Evolutionary conservation across 768 basidiomycete species (phyloP), one percentile per base, ranked within the genome.

Genomic region (Psilocybe tampanensis): DNA sequence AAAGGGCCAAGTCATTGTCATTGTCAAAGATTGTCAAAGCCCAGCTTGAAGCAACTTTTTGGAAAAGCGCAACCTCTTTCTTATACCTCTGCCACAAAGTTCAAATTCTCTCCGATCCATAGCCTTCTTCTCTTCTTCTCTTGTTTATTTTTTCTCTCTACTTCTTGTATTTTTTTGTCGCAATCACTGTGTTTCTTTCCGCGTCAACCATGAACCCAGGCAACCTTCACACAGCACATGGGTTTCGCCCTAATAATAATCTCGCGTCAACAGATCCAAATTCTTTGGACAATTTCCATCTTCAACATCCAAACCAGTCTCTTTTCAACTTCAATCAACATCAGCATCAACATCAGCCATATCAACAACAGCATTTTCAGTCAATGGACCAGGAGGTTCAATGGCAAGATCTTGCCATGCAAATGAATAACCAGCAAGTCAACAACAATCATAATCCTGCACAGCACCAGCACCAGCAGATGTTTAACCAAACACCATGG

Each of bases 231-330:
- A 58, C 55, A 48, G 66, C 69, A 65, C 71, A 74, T 52, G 72
- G 70, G 36, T 75, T 62, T 58, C 66, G 64, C 52, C 60, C 66
- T 26, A 68, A 65, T 55, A 69, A 65, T 55, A 69, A 64, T 61
- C 44, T 61, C 60, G 64, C 74, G 59, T 74, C 74, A 21, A 73
- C 75, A 41, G 76, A 72, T 60, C 68, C 76, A 44, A 68, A 70
- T 51, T 58, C 62, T 43, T 72, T 66, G 59, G 64, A 70, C 50
- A 69, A 71, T 55, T 67, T 71, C 44, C 43, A 64, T 57, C 62
- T 66, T n/a, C 56, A 62, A 48, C 41, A 64, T 56, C 17, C 56
- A 52, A 55, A 61, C 56, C 54, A 66, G 42, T 29, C 61, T 24
- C 47, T 59, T 43, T 67, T 59, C 21, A 52, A 56, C 39, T 54